Evolutionary conservation across 2,329 filamentous ascomycete species (phyloP), one percentile per base, ranked within the genome.

Genomic region (Pseudocercospora musae): DNA sequence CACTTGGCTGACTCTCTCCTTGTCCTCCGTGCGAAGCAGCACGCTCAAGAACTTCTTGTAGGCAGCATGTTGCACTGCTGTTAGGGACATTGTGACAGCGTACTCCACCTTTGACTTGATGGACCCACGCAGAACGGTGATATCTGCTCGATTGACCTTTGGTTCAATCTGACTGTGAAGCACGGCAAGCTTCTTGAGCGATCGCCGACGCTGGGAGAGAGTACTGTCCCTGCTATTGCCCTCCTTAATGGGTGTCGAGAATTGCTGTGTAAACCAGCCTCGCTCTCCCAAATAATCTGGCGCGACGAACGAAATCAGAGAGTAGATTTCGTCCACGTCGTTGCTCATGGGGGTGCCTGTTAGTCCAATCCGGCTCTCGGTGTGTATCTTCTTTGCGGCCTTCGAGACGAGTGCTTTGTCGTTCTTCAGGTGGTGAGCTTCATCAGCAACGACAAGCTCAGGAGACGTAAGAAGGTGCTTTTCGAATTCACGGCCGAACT

Each of bases 301-400:
- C 1, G 91, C 88, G 56, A 95, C 87, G 91, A 92, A 96, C 66
- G 93, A 85, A 62, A 96, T 89, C 85, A 96, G 91, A n/a, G 87
- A 79, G 71, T 88, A 92, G 71, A 96, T 96, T 70, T 97, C 93
- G 27, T 84, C 79, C 0, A 96, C 86, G 57, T 91, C 90, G 72
- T 96, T 97, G 4, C 90, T 87, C 57, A 97, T 79, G 0, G 93
- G 93, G 0, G 92, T 94, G 0, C 92, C 93, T 0, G 92, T 96
- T 64, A 97, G 80, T 5, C 92, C 93, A 66, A 97, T 90, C 10
- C 92, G 87, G 63, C 83, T 88, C 58, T 79, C 84, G 0, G 92
- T 90, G 63, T 74, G 80, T 72, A 97, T 89, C 10, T 78, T 74
- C 1, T 78, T 78, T 20, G 87, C 85, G 5, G 84, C 81, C 40